Evolutionary conservation across 1,284 basidiomycete species (phyloP), one percentile per base, ranked within the genome.

Genomic region (Boletus semigastroideus): DNA sequence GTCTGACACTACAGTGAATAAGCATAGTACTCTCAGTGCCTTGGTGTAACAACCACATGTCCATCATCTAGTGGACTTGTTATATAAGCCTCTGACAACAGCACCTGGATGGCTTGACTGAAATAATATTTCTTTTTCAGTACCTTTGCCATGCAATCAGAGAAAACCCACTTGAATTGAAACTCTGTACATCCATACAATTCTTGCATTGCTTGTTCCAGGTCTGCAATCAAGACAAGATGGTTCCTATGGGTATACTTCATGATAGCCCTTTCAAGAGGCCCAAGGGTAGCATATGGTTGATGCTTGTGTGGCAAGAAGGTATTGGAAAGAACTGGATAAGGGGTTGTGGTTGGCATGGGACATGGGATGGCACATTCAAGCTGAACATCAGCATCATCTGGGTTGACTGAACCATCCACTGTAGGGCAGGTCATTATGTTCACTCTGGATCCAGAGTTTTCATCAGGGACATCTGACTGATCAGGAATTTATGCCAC

Each of bases 31-130:
- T 27, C 22, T 55, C 20, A 68, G 13, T 46, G 46, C 30, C 65
- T 61, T 28, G 65, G 69, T 33, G 65, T 67, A n/a, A 70, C 48
- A 17, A 70, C 45, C 12, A 71, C 61, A 53, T 58, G 46, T 1
- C 43, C 65, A 49, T 67, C 56, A 52, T 67, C 69, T 25, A 67
- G 62, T 27, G 63, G 69, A 30, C 58, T 67, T 27, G 69, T 69
- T 27, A 67, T 54, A 36, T 67, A 70, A 37, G 63, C 69, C 38
- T 67, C 69, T 38, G 47, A 60, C 16, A 67, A 45, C 5, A 67
- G 37, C 33, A 33, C 27, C 33, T 66, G 52, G 13, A 69, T 6
- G 27, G 66, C 55, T 47, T 44, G 22, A 12, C 64, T 70, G 4
- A 25, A 46, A 7, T 25, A 7, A 25, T 7, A 25, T 25, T 20